Percentiles rank a stretch among this genome's conserved stretches.
Conservation (phyloP, 768 basidiomycete genomes). For the Peribolospora baueri region DNA sequence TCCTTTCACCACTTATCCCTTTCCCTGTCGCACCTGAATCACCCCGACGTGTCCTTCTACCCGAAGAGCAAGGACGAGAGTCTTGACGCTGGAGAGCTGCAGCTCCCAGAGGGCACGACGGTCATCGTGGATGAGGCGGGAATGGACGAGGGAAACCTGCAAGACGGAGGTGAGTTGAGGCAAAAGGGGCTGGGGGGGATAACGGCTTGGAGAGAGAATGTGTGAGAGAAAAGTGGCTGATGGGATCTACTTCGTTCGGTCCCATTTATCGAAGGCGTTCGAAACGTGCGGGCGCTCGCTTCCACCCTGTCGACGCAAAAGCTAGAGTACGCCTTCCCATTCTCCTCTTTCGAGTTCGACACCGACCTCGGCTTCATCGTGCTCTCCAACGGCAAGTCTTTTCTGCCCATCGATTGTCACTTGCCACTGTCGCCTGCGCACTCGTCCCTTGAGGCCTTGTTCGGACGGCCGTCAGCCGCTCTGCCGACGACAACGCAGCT, state of each 20-base stretch:
- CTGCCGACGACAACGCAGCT: constrained; percentile 4
- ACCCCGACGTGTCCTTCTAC: constrained; percentile 2
- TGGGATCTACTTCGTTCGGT: neutral
- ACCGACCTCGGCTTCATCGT: constrained; percentile 14
- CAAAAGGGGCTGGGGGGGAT: too few relatives aligned
- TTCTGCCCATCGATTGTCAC: constrained; percentile 10
- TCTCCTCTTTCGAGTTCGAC: constrained; percentile 14
- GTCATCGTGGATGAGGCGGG: constrained; percentile 11
- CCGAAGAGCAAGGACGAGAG: constrained; percentile 11
- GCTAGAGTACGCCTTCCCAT: constrained; percentile 16
- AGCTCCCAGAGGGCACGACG: constrained; percentile 10
- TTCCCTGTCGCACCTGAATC: constrained; percentile 11
- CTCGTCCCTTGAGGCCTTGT: too few relatives aligned
- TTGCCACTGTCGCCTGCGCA: neutral
- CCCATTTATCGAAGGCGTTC: constrained; percentile 7
- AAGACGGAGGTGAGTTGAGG: constrained; percentile 10
- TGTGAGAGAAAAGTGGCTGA: neutral
- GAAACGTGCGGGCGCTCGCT: constrained; percentile 13
- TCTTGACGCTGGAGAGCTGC: constrained; percentile 12
- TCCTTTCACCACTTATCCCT: constrained; percentile 3
- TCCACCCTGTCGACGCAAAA: constrained; percentile 13
- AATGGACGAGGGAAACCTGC: constrained; percentile 15
- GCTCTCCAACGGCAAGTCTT: constrained; percentile 13
- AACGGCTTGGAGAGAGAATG: too few relatives aligned
- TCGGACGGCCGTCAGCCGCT: neutral